Base-by-base conservation (phyloP, 306 rosid genomes). In the Cucurbita pepo region DNA sequence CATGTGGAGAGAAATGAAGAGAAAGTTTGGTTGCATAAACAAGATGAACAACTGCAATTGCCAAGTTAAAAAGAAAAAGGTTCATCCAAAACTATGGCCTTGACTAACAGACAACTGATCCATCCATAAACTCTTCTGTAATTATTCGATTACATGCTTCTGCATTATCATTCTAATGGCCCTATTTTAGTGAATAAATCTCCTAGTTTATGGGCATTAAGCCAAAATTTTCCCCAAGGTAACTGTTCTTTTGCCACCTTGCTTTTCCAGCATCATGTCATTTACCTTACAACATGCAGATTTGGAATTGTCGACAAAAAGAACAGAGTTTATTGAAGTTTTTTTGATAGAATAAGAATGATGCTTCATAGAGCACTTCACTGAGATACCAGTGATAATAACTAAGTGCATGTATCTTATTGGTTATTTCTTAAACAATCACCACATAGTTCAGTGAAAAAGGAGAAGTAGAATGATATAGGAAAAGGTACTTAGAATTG, bases 1-100 rank as follows among this genome's bases (percentile, higher is more conserved):
- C 56, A 72, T 85, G 80, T 87, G 92, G 89, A 69, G 41, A 53
- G 82, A 78, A 59, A 80, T 85, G 92, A 85, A 85, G 84, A 85
- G 88, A 62, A 87, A 85, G 77, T 85, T 87, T 30, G 89, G 89
- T 4, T 87, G 92, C 78, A 59, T 78, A 51, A 77, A 47, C 53
- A 78, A 50, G 12, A 6, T 60, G 36, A 56, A 61, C 16, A 66
- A 83, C 43, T 79, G 70, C 71, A 80, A 75, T 37, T 72, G 79
- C 79, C 86, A 81, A 8, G 61, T 62, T 45, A 87, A 80, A 50
- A 85, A 77, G 73, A 84, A 74, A 43, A 81, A 70, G 83, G 71
- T 77, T 19, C 72, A 77, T 77, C 81, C 81, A 51, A 59, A 77
- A 67, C 21, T 43, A 73, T 18, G 84, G 84, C 3, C 80, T 75